phyloP scores from a whole-genome alignment of 2,329 filamentous ascomycete species.

The Dissoconium aciculare region DNA sequence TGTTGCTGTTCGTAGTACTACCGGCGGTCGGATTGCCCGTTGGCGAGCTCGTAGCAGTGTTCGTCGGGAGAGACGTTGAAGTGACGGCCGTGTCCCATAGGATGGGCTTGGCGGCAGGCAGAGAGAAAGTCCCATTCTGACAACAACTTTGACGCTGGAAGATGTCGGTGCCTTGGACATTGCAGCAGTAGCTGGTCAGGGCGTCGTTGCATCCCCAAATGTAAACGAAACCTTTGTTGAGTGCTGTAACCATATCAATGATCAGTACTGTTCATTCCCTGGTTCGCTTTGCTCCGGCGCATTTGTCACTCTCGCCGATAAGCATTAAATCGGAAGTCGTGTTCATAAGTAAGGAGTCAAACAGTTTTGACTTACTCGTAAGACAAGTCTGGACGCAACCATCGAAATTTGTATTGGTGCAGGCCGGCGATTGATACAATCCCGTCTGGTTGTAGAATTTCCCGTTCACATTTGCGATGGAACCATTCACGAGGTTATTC shows the following conservation, averaged over 20 bases:
- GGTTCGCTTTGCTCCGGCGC: no score
- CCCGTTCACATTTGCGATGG: not conserved
- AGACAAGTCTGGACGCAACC: not conserved
- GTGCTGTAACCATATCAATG: not conserved
- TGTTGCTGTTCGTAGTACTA: not conserved
- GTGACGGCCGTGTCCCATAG: not conserved
- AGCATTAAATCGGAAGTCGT: no score
- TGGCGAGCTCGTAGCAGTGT: not conserved
- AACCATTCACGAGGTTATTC: not conserved
- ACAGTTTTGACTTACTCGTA: no score
- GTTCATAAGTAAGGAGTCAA: no score
- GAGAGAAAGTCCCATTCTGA: not conserved
- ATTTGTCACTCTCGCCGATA: no score
- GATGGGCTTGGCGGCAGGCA: not conserved
- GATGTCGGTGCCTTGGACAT: not conserved
- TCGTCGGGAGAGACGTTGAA: not conserved
- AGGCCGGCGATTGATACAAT: not conserved
- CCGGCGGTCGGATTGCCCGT: not conserved
- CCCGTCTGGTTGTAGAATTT: not conserved
- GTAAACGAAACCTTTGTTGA: slow-evolving; percentile 1
- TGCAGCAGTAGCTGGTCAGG: not conserved
- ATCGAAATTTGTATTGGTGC: not conserved
- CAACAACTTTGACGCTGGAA: not conserved
- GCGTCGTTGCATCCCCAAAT: not conserved
- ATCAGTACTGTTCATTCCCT: no score